These are phyloP conservation scores for Ceratonia siliqua DNA, from an alignment of 306 rosid species.

Conservation along the genomic window DNA sequence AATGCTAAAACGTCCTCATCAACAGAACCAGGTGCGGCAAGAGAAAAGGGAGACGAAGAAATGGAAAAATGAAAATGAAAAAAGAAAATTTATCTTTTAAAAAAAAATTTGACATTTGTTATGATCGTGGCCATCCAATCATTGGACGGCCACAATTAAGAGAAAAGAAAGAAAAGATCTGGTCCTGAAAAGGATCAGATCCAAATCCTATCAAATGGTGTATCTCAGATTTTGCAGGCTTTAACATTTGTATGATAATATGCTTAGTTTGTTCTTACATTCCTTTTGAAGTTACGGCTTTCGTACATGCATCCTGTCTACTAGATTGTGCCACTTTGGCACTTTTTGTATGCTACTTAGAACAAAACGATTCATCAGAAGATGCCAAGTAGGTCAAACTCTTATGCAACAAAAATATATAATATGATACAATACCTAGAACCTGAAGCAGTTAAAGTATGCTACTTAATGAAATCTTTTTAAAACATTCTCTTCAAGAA, in stretches of 20 bases:
- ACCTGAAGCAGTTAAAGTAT: background rate
- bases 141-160: too few relatives aligned
- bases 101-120: too few relatives aligned
- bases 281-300: slow-evolving; percentile 22
- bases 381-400: slow-evolving; percentile 15
- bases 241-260: background rate
- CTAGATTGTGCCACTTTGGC: slow-evolving; percentile 13
- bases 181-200: too few relatives aligned
- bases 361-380: background rate
- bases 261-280: slow-evolving; percentile 21
- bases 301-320: background rate
- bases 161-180: too few relatives aligned
- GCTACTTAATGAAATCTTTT: slow-evolving; percentile 9
- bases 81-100: too few relatives aligned
- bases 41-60: too few relatives aligned
- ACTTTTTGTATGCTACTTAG: background rate
- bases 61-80: too few relatives aligned
- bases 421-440: slow-evolving; percentile 2
- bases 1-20: background rate
- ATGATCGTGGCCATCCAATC: too few relatives aligned
- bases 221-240: slow-evolving; percentile 2
- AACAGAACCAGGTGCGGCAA: too few relatives aligned
- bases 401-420: slow-evolving; percentile 19
- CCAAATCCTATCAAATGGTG: too few relatives aligned
- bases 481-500: slow-evolving; percentile 27